phyloP scores from a whole-genome alignment of 2,329 filamentous ascomycete genomes.

The Tolypocladium cylindrosporum region DNA sequence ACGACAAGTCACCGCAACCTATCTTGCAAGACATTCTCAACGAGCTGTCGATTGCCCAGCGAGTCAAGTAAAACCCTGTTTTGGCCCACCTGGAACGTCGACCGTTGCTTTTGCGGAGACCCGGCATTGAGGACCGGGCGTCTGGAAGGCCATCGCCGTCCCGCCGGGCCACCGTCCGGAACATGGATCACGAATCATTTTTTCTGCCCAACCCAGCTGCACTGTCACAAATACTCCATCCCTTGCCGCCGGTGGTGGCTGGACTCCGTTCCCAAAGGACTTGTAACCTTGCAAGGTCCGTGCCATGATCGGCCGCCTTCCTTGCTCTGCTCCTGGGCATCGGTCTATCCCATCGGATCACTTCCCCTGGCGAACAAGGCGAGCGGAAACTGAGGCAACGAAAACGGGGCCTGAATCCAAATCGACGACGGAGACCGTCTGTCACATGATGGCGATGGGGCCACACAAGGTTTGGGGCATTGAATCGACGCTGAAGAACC shows the following conservation, averaged over 20 bases:
- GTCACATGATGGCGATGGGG: not conserved
- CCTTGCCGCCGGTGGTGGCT: not conserved
- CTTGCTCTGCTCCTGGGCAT: not conserved
- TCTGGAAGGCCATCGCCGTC: not conserved
- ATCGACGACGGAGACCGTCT: not conserved
- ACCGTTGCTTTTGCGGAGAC: not conserved
- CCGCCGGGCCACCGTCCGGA: not conserved
- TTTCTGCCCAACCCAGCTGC: not conserved
- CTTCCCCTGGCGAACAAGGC: not conserved
- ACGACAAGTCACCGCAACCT: not conserved
- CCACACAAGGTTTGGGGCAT: not conserved
- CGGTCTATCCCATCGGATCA: not conserved
- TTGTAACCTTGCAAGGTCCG: not conserved
- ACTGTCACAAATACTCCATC: not conserved
- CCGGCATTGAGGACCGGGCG: not conserved
- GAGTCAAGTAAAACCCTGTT: not conserved
- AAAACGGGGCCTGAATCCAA: not conserved
- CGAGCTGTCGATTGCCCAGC: not conserved
- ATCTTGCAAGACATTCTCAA: not conserved
- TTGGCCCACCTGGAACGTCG: not conserved
- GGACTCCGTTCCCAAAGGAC: not conserved
- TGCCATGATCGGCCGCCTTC: not conserved
- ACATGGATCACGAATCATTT: not conserved
- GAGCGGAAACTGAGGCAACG: not conserved
- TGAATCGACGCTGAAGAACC: not conserved